phyloP scores from a whole-genome alignment of 768 basidiomycete species.

The Boletus patriciae region DNA sequence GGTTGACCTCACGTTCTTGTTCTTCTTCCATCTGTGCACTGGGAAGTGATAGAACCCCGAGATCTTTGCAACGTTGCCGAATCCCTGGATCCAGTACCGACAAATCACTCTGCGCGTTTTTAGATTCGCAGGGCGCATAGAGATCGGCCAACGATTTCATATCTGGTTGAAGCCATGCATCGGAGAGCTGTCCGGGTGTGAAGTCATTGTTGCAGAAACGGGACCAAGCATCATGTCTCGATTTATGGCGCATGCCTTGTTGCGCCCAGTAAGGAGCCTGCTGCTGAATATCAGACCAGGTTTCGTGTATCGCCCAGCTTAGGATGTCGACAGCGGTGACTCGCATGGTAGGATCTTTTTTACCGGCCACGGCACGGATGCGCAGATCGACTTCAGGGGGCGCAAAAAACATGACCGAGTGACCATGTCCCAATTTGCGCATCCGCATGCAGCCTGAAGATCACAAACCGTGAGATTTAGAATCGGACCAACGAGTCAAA shows the following conservation, averaged over 20 bases:
- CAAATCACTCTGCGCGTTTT: background rate
- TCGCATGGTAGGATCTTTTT: background rate
- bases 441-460: conserved; percentile 50
- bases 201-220: background rate
- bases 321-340: conserved; percentile 34
- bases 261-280: too few relatives aligned
- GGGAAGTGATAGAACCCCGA: too few relatives aligned
- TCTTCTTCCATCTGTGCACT: too few relatives aligned
- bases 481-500: background rate
- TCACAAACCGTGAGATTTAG: background rate
- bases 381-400: conserved; percentile 38
- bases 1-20: too few relatives aligned
- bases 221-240: conserved; percentile 13
- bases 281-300: conserved; percentile 29
- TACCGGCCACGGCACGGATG: conserved; percentile 32
- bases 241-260: conserved; percentile 28
- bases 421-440: conserved; percentile 46
- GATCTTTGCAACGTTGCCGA: too few relatives aligned
- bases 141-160: conserved; percentile 36
- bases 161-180: conserved; percentile 41
- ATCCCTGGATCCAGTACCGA: too few relatives aligned
- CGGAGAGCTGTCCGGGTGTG: background rate
- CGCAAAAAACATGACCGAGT: conserved; percentile 47
- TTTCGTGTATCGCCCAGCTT: conserved; percentile 45
- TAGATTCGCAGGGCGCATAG: conserved; percentile 20